A percentile compares a stretch with the other conserved stretches of the same genome.
phyloP scores from a whole-genome alignment of 148 eudicot genomes.

The Chenopodium suecicum region DNA sequence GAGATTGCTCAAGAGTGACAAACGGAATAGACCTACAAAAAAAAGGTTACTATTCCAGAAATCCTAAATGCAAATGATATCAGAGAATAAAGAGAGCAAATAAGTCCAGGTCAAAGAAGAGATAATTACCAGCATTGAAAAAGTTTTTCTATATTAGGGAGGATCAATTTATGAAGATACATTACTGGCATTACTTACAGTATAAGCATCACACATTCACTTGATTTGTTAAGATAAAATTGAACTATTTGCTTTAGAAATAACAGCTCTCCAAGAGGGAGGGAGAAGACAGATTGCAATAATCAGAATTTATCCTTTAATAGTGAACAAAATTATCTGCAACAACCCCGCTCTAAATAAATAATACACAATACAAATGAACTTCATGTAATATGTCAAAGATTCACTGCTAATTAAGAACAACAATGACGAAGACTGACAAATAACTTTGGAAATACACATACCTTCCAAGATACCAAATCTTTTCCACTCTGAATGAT shows the following conservation, averaged over 20 bases:
- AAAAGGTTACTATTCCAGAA: not conserved
- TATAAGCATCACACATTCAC: not conserved
- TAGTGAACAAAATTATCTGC: not conserved
- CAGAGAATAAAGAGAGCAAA: not conserved
- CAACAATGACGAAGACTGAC: too few relatives aligned
- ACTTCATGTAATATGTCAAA: too few relatives aligned
- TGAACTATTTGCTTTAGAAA: not conserved
- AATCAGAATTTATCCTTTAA: not conserved
- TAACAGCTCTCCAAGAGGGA: not conserved
- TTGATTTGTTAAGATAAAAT: not conserved
- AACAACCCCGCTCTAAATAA: not conserved
- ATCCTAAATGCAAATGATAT: not conserved
- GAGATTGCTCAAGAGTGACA: not conserved
- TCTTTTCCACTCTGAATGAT: slow-evolving; percentile 56
- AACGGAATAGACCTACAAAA: not conserved
- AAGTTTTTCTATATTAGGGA: not conserved
- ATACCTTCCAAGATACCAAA: slow-evolving; percentile 64
- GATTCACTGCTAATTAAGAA: too few relatives aligned
- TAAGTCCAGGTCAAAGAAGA: not conserved
- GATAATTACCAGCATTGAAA: not conserved
- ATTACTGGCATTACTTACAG: not conserved
- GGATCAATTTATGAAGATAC: not conserved
- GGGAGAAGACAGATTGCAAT: not conserved
- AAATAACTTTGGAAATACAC: not conserved
- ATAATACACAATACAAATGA: too few relatives aligned